These are phyloP conservation scores for Gorgonomyces haynaldii DNA, from an alignment of 192 early-diverging fungal genomes.

Conservation along the genomic window DNA sequence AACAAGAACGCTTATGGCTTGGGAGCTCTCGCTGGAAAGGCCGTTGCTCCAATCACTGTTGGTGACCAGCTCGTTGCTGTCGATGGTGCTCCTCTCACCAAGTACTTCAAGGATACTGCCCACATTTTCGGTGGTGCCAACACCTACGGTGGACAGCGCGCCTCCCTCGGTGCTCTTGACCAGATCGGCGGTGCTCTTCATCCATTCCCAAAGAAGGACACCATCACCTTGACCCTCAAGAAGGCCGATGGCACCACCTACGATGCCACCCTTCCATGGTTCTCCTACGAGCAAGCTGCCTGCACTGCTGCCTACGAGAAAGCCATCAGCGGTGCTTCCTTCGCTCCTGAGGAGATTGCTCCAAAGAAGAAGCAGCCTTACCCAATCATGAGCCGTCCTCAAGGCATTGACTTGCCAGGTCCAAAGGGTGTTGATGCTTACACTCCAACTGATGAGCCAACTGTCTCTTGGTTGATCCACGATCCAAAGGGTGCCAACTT, in stretches of 20 bases:
- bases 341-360: neutral
- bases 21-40: neutral
- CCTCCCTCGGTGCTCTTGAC: neutral
- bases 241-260: slow-evolving; percentile 1
- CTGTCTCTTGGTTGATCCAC: slow-evolving; percentile 12
- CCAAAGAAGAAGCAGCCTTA: neutral
- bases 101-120: slow-evolving; percentile 7
- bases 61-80: slow-evolving; percentile 8
- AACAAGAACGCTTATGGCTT: slow-evolving; percentile 2
- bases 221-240: slow-evolving; percentile 2
- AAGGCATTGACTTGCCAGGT: neutral
- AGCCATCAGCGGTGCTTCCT: neutral
- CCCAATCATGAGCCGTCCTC: neutral
- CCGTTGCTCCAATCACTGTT: neutral
- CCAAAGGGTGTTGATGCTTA: neutral
- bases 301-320: slow-evolving; percentile 1
- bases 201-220: slow-evolving; percentile 9
- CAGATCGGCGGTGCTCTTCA: neutral
- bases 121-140: slow-evolving; percentile 2
- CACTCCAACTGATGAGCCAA: neutral
- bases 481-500: slow-evolving; percentile 7
- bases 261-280: slow-evolving; percentile 8
- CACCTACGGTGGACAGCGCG: slow-evolving; percentile 5
- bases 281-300: slow-evolving; percentile 1
- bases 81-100: slow-evolving; percentile 2